These are phyloP conservation scores for Epichloe amarillans DNA, from an alignment of 2,329 filamentous ascomycete species.

Conservation along the genomic window DNA sequence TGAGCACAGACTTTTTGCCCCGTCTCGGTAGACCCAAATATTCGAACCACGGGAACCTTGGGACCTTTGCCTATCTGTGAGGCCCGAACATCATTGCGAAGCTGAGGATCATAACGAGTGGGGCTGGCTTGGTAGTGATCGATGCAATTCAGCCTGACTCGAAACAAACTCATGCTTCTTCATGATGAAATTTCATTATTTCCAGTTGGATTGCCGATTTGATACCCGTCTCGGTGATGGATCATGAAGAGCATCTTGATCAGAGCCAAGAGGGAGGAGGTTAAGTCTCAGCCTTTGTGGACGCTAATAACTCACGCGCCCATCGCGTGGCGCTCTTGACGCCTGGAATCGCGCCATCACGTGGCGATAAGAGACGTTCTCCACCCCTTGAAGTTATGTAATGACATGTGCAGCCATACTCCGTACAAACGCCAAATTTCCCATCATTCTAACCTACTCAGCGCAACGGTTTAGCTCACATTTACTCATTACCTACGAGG, in stretches of 20 bases:
- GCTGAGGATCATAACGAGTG: conserved; percentile 65
- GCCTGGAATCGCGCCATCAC: conserved; percentile 14
- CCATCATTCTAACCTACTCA: neutral
- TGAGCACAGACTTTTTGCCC: conserved; percentile 90
- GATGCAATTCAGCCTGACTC: conserved; percentile 86
- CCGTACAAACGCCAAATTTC: neutral
- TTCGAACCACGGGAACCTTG: conserved; percentile 71
- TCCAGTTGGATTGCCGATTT: neutral
- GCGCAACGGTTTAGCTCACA: neutral
- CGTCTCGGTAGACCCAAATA: conserved; percentile 87
- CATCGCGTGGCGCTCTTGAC: neutral
- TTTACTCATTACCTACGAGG: neutral
- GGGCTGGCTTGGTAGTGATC: conserved; percentile 82
- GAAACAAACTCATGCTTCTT: conserved; percentile 52
- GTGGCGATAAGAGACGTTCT: conserved; percentile 12
- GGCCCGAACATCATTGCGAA: conserved; percentile 50
- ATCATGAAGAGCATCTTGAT: neutral
- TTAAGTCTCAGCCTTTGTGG: neutral
- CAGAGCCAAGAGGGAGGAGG: neutral
- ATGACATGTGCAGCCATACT: neutral
- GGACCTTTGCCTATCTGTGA: conserved; percentile 50
- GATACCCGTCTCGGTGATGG: neutral
- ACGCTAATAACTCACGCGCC: neutral
- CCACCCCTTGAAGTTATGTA: neutral
- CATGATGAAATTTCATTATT: neutral